Evolutionary conservation across 345 rosid genomes (phyloP).

Genomic region (Eutrema yunnanense): DNA sequence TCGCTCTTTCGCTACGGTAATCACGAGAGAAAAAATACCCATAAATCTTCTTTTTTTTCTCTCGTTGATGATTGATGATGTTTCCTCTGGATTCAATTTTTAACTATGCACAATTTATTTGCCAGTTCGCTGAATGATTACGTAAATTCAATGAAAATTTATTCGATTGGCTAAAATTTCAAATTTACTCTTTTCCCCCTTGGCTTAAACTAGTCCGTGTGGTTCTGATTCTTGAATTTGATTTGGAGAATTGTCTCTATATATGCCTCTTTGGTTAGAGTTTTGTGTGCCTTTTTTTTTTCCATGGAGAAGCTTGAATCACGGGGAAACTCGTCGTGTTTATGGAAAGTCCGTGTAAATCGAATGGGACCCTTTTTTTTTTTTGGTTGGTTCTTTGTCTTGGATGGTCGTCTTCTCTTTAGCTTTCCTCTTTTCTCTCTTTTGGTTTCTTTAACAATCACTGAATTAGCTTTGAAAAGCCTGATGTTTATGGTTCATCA

Average conservation of each 20-base stretch:
- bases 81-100: neutral
- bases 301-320: slow-evolving; percentile 24
- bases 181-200: neutral
- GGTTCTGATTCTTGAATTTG: slow-evolving; percentile 11
- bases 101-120: neutral
- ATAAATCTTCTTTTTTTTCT: neutral
- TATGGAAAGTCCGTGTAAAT: slow-evolving; percentile 29
- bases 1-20: slow-evolving; percentile 11
- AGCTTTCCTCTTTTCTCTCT: slow-evolving; percentile 6
- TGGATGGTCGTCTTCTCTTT: slow-evolving; percentile 18
- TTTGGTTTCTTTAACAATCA: slow-evolving; percentile 3
- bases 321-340: slow-evolving; percentile 22
- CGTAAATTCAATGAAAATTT: neutral
- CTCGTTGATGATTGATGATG: neutral
- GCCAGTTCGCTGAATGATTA: neutral
- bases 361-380: slow-evolving; percentile 11
- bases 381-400: neutral
- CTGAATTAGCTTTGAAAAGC: neutral
- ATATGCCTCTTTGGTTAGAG: neutral
- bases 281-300: neutral
- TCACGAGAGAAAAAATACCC: neutral
- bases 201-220: neutral
- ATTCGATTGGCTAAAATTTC: neutral
- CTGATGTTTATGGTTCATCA: neutral
- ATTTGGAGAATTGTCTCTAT: neutral